Evolutionary conservation across 1,284 basidiomycete genomes (phyloP), one percentile per base, ranked within the genome.

Genomic region (Boletus hoseneyae): DNA sequence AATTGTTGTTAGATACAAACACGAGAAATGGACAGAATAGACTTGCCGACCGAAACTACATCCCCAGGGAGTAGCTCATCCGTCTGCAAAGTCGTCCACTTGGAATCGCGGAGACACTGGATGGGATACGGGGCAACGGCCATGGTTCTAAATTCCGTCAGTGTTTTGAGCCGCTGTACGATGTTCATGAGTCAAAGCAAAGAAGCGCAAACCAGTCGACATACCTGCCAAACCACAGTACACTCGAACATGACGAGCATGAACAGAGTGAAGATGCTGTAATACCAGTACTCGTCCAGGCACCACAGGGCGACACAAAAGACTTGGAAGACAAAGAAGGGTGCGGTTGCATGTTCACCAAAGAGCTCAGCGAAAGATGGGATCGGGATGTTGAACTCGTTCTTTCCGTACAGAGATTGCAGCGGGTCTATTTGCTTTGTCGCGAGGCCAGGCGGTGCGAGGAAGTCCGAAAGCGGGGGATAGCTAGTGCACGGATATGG

Each of bases 261-360:
- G 79, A 97, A 97, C 30, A 94, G 78, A 1, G 95, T 97, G 74
- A 97, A 97, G 38, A 97, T 70, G 56, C 88, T 92, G 76, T 96
- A 97, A 68, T 96, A 97, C 93, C 93, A 97, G 70, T 97, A 97
- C 69, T 97, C 95, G 65, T 97, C 95, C 61, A 97, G 71, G 65
- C 89, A 93, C 94, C 94, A 97, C 13, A 97, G 74, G 0, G 90
- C 92, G 8, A 97, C 94, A 56, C 94, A 97, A 71, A 97, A 97
- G 36, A 97, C 75, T 71, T 97, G 93, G 70, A 97, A 96, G 27
- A 96, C 92, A 68, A 97, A 97, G 77, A 97, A 97, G 0, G 94
- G 93, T 3, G 88, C 89, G 29, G 93, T 93, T 3, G 93, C 91
- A 64, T 97, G 94, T 73, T 97, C 94, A 32, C 75, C 79, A 59